These are phyloP conservation scores for Hypoxylon sp. DNA, from an alignment of 2,329 filamentous ascomycete species.

Conservation along the genomic window DNA sequence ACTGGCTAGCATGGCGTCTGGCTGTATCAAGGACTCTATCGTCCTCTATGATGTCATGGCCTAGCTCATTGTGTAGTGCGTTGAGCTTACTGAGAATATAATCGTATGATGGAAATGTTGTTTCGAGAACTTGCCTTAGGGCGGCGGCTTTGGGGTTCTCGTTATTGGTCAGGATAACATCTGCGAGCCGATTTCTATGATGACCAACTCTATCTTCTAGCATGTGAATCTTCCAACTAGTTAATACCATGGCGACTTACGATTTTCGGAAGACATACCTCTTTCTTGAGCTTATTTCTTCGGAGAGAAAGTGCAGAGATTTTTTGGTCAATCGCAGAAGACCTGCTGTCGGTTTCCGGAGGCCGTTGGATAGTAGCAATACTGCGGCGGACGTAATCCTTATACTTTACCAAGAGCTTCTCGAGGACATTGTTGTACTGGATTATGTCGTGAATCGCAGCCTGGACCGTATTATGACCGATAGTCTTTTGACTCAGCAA, in stretches of 20 bases:
- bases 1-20: slow-evolving; percentile 51
- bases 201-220: slow-evolving; percentile 25
- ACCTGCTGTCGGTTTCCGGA: background rate
- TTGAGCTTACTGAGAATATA: slow-evolving; percentile 48
- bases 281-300: slow-evolving; percentile 30
- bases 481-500: slow-evolving; percentile 16
- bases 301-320: slow-evolving; percentile 19
- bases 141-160: slow-evolving; percentile 10
- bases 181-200: slow-evolving; percentile 16
- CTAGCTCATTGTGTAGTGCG: slow-evolving; percentile 46
- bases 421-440: slow-evolving; percentile 39
- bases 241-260: slow-evolving; percentile 11
- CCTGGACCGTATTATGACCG: slow-evolving; percentile 14
- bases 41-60: slow-evolving; percentile 32
- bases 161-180: background rate
- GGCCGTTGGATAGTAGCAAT: slow-evolving; percentile 20
- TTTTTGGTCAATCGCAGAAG: slow-evolving; percentile 32
- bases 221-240: slow-evolving; percentile 21
- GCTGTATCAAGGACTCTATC: slow-evolving; percentile 45
- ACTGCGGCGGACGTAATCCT: slow-evolving; percentile 35
- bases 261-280: slow-evolving; percentile 23
- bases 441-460: slow-evolving; percentile 33
- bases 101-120: slow-evolving; percentile 42
- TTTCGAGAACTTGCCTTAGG: slow-evolving; percentile 27
- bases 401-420: slow-evolving; percentile 34